Percentiles rank a stretch among this genome's conserved stretches.
phyloP scores from a whole-genome alignment of 2,329 filamentous ascomycete genomes.

The Penicillium sp. region DNA sequence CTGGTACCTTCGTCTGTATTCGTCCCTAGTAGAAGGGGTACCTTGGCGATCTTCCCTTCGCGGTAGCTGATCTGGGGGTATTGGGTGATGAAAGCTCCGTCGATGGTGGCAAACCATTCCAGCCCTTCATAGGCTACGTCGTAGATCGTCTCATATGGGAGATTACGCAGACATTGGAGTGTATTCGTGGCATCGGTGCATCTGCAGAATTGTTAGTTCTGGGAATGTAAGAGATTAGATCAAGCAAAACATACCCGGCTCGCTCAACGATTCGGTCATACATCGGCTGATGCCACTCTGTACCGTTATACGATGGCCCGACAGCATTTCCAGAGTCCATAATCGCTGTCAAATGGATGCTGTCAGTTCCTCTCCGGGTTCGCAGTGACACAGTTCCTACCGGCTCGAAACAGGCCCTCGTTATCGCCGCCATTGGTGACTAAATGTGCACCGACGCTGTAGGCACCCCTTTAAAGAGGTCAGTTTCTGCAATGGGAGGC shows the following conservation, averaged over 20 bases:
- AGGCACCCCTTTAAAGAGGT: constrained; percentile 25
- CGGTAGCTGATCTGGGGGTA: constrained; percentile 55
- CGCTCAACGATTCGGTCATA: constrained; percentile 30
- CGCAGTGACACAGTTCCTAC: constrained; percentile 10
- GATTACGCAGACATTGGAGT: constrained; percentile 30
- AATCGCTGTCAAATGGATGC: constrained; percentile 21
- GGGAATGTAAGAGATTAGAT: background rate
- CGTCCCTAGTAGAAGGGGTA: constrained; percentile 61
- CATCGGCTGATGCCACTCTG: constrained; percentile 35
- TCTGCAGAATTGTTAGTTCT: constrained; percentile 9
- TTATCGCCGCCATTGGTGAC: constrained; percentile 31
- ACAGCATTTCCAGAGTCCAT: constrained; percentile 34
- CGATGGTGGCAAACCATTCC: constrained; percentile 47
- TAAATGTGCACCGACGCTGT: constrained; percentile 32
- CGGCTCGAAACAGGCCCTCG: constrained; percentile 32
- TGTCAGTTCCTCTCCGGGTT: background rate
- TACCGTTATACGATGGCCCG: constrained; percentile 34
- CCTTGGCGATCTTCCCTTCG: constrained; percentile 58
- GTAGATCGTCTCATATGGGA: constrained; percentile 27
- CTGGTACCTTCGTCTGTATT: constrained; percentile 65
- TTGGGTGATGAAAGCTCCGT: constrained; percentile 56
- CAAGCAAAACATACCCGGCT: constrained; percentile 18
- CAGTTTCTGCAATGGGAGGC: background rate
- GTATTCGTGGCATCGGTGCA: constrained; percentile 27
- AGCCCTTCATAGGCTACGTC: constrained; percentile 25